These are phyloP conservation scores for Luffa acutangula DNA, from an alignment of 306 rosid genomes.

Conservation along the genomic window DNA sequence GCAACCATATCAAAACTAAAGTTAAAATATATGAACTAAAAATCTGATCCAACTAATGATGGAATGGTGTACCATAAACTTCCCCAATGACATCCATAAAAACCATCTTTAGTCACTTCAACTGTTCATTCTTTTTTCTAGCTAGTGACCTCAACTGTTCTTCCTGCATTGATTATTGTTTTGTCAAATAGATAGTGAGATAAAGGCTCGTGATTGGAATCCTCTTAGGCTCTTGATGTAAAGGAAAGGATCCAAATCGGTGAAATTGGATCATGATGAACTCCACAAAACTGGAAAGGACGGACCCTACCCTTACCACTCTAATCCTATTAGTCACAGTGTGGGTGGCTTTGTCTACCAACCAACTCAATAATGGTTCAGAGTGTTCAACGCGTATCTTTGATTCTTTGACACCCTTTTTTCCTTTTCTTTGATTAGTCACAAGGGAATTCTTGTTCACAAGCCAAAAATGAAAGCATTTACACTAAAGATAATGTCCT, in stretches of 20 bases:
- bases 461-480: neutral
- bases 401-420: constrained; percentile 1
- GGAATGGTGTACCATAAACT: neutral
- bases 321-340: neutral
- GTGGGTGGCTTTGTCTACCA: constrained; percentile 1
- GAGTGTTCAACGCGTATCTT: constrained; percentile 1
- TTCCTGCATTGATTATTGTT: neutral
- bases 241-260: neutral
- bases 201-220: neutral
- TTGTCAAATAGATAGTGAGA: neutral
- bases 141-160: constrained; percentile 1
- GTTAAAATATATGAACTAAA: neutral
- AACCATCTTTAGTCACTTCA: neutral
- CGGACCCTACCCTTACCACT: neutral
- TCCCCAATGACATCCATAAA: neutral
- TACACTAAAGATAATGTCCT: neutral
- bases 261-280: neutral
- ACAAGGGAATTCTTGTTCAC: neutral
- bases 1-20: neutral
- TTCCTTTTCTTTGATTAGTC: neutral
- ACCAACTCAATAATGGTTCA: constrained; percentile 8
- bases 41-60: neutral
- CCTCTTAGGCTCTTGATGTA: neutral
- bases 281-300: constrained; percentile 8
- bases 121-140: neutral